phyloP scores from a whole-genome alignment of 106 monocot genomes.

The Vanilla planifolia region DNA sequence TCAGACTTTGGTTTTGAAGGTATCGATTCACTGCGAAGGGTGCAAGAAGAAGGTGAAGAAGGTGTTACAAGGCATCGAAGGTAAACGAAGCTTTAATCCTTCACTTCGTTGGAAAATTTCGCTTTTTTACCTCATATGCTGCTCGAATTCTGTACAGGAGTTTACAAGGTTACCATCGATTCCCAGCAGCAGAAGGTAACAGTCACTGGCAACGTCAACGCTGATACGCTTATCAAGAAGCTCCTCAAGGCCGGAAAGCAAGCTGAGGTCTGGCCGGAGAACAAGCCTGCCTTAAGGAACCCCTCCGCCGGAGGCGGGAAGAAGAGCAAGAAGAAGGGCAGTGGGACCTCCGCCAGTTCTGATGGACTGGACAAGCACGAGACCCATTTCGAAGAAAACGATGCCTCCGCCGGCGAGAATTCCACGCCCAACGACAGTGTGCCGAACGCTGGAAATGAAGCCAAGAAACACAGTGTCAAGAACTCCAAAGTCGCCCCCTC shows the following conservation, averaged over 20 bases:
- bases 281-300: slow-evolving; percentile 3
- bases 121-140: not conserved
- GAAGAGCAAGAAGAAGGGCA: slow-evolving; percentile 15
- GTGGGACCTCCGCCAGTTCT: slow-evolving; percentile 10
- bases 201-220: slow-evolving; percentile 68
- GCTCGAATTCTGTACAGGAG: slow-evolving; percentile 48
- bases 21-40: slow-evolving; percentile 60
- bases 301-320: not conserved
- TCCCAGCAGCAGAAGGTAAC: slow-evolving; percentile 72
- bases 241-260: slow-evolving; percentile 72
- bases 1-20: slow-evolving; percentile 51
- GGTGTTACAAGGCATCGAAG: slow-evolving; percentile 43
- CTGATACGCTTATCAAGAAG: slow-evolving; percentile 67
- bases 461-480: not conserved
- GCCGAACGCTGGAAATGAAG: not conserved
- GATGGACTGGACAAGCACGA: slow-evolving; percentile 11
- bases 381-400: not conserved
- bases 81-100: slow-evolving; percentile 6
- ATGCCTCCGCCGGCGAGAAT: not conserved
- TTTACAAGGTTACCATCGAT: slow-evolving; percentile 59
- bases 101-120: too few species aligned
- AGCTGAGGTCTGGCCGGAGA: slow-evolving; percentile 78
- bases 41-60: slow-evolving; percentile 61
- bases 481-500: not conserved
- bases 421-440: not conserved